Base-by-base conservation (phyloP, 345 rosid species). In the Pistacia atlantica region DNA sequence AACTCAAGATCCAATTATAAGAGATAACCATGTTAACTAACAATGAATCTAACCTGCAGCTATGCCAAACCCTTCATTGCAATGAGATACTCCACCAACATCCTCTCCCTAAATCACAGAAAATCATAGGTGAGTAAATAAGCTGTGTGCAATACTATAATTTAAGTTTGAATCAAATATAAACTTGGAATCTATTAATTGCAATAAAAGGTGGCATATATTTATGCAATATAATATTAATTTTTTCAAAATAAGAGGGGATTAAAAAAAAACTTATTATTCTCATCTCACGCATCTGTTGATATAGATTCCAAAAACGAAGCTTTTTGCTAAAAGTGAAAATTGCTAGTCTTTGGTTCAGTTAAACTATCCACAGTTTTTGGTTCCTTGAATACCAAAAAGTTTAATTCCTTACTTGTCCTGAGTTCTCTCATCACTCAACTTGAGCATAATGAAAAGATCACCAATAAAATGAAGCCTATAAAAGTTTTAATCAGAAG, bases 31-130 rank as follows among this genome's bases (percentile, higher is more conserved):
- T 67, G 20, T 31, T 13, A 63, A 79, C 4, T 66, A 33, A 60
- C 63, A 42, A 60, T 74, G 11, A 84, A 49, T 38, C 65, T 60
- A 79, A 88, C 87, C 89, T 74, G 84, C 79, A 81, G 82, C 74
- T 62, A 83, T 52, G 31, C 4, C n/a, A 69, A 65, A 69, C n/a
- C 54, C 74, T 60, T 78, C 80, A 79, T 88, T 83, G 60, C 80
- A 67, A 22, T 77, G 54, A 62, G 84, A 75, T 73, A 80, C 71
- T 62, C 81, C 81, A n/a, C 83, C 82, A 60, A 74, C 74, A 49
- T 60, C 83, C 78, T 72, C 81, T 54, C 68, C 92, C 97, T 92
- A 82, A 62, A 78, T 54, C 84, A 86, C 18, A 13, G 57, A 76
- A 55, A 79, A 45, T 65, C 31, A 54, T 14, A 2, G 18, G 17